Conservation (phyloP, 495 filamentous ascomycete genomes). For the Penicillium paradoxum region DNA sequence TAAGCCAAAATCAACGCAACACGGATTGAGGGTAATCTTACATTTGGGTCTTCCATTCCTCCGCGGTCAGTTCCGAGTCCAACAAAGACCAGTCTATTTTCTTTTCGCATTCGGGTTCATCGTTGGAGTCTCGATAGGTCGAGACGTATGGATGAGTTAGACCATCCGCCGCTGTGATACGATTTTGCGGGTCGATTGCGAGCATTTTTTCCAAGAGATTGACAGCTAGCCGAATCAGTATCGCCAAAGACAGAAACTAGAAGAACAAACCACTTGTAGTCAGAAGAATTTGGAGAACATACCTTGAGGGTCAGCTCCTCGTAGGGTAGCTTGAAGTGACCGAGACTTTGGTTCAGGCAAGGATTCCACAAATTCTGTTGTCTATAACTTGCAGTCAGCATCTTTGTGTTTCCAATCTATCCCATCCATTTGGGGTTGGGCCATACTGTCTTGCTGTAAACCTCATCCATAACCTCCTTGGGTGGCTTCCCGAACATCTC, state of each 20-base stretch:
- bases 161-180: slow-evolving; percentile 70
- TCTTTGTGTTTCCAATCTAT: neutral
- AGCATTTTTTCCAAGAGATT: slow-evolving; percentile 89
- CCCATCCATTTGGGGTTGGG: neutral
- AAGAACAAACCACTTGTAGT: neutral
- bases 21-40: neutral
- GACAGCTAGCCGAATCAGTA: slow-evolving; percentile 51
- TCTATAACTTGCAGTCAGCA: neutral
- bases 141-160: slow-evolving; percentile 80
- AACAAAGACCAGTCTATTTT: slow-evolving; percentile 9
- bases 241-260: neutral
- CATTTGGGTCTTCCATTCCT: slow-evolving; percentile 13
- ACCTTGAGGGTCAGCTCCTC: slow-evolving; percentile 12
- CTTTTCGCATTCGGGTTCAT: slow-evolving; percentile 68
- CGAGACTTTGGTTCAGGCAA: neutral
- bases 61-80: slow-evolving; percentile 7
- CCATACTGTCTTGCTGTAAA: slow-evolving; percentile 10
- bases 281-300: neutral
- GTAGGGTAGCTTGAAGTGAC: neutral
- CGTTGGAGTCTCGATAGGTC: slow-evolving; percentile 84
- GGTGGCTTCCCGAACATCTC: slow-evolving; percentile 86
- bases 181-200: slow-evolving; percentile 81
- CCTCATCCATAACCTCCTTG: slow-evolving; percentile 35
- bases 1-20: neutral
- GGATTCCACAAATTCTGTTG: neutral